Conservation (phyloP, 2,329 filamentous ascomycete genomes). For the Ascochyta fabae region DNA sequence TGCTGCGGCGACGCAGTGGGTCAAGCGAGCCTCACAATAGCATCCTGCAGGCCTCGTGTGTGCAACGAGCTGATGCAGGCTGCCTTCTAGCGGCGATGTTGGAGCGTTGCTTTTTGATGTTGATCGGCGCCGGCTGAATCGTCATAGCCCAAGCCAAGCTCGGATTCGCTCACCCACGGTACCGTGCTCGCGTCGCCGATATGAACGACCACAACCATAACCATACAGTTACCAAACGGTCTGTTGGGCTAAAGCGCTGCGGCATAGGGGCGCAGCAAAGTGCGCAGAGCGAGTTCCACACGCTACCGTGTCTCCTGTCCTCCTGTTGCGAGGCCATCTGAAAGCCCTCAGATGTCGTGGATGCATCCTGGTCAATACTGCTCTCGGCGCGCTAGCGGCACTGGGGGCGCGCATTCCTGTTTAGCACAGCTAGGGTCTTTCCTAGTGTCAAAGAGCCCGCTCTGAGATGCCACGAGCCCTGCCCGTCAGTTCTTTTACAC, state of each 20-base stretch:
- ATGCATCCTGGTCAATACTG: conserved; percentile 16
- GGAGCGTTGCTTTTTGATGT: conserved; percentile 14
- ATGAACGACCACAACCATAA: not conserved
- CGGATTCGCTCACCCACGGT: conserved; percentile 9
- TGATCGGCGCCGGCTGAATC: conserved; percentile 15
- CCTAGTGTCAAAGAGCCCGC: conserved; percentile 31
- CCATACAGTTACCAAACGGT: not conserved
- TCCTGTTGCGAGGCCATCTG: not conserved
- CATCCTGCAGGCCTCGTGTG: not conserved
- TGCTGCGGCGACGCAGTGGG: not conserved
- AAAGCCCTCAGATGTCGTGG: conserved; percentile 2
- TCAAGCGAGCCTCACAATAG: not conserved
- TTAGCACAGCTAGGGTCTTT: conserved; percentile 28
- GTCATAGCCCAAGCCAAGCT: conserved; percentile 15
- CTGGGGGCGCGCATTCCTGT: conserved; percentile 28
- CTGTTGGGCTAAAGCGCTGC: too few relatives aligned
- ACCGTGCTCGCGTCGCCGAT: not conserved
- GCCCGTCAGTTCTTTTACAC: conserved; percentile 33
- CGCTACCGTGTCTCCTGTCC: too few relatives aligned
- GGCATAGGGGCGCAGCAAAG: not conserved
- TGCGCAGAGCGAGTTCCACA: not conserved
- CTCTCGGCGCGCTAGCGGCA: conserved; percentile 19
- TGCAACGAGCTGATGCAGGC: conserved; percentile 8
- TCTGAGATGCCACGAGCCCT: conserved; percentile 31
- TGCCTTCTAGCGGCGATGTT: conserved; percentile 4